Evolutionary conservation across 2,329 filamentous ascomycete genomes (phyloP), one percentile per base, ranked within the genome.

Genomic region (Sarocladium strictum): DNA sequence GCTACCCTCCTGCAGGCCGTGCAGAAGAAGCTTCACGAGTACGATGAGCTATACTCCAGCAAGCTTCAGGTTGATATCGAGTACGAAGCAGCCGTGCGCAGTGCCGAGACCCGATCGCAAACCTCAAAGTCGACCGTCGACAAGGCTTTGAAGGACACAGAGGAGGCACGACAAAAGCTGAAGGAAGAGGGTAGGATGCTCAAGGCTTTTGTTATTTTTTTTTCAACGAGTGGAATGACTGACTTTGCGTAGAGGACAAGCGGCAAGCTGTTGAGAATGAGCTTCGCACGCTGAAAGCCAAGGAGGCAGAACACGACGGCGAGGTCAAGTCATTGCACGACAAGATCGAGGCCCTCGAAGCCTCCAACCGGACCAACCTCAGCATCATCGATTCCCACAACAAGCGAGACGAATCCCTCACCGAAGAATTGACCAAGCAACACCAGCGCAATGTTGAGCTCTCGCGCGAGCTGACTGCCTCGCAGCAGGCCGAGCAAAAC

Each of bases 11-110:
- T 99, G 38, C 77, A 83, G 58, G 86, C 88, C 24, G 82, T 97
- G 53, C 81, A 86, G 23, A 74, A 76, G 27, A 96, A 94, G 69
- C 90, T 89, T 33, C 88, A 86, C 63, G 90, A 96, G 64, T 86
- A 83, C 63, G 90, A 96, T 66, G 81, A 85, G 37, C 74, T 96
- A 38, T 90, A 87, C 63, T 86, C 93, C 10, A 89, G 96, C 60
- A 97, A 97, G 73, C 79, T 97, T 43, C 86, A 90, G 61, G 76
- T 89, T 45, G 90, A 96, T 64, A 94, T 99, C 43, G 92, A 97
- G 74, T 81, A 97, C 7, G 94, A 99, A 69, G 94, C 90, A 69
- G 87, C 87, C 17, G 86, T 96, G 49, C 86, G 91, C 62, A 88
- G 83, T 60, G 86, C 87, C 57, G 93, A 97, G 67, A 84, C 87